Base-by-base conservation (phyloP, 768 basidiomycete genomes). In the Phaeolepiota aurea region DNA sequence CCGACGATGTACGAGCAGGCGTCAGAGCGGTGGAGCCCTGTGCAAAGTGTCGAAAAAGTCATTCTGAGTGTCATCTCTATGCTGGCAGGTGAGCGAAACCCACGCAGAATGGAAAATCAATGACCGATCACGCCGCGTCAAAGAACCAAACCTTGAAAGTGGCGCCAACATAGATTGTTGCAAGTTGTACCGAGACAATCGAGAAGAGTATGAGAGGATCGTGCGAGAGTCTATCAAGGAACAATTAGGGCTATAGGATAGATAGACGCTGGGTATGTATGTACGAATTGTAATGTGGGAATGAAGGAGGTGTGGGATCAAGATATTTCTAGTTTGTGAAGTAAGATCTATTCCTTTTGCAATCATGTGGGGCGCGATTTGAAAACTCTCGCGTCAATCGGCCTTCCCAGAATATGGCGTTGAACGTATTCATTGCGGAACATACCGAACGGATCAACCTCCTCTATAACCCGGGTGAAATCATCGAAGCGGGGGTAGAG, bases 1-100 rank as follows among this genome's bases (percentile, higher is more conserved):
- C 88, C 88, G 13, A 85, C 82, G 44, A 85, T 88, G 72, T 98
- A 97, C 59, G 94, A 99, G 58, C 79, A 85, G 50, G 90, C 92
- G 0, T 90, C 87, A 14, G 96, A 99, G 55, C 76, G 96, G 28
- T 99, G 96, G 96, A 90, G 87, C 43, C 96, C 96, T n/a, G 94
- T 98, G 0, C 94, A 98, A 63, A 90, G 88, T 53, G 88, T 99
- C 12, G 87, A 98, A 66, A 97, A 96, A 63, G 94, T 96, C 48
- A 75, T 98, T 40, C 71, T 98, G 7, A 93, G 90, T 50, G 94
- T 99, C 16, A 81, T 99, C 50, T 92, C 88, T 31, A 97, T 99
- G 92, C 72, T 99, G 10, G 93, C 96, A 47, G 88, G 90, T 87
- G 48, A 48, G 77, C 54, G 20, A 19, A 22, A 41, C 43, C 9